These are phyloP conservation scores for Huntiella moniliformis DNA, from an alignment of 2,329 filamentous ascomycete species.

Conservation along the genomic window DNA sequence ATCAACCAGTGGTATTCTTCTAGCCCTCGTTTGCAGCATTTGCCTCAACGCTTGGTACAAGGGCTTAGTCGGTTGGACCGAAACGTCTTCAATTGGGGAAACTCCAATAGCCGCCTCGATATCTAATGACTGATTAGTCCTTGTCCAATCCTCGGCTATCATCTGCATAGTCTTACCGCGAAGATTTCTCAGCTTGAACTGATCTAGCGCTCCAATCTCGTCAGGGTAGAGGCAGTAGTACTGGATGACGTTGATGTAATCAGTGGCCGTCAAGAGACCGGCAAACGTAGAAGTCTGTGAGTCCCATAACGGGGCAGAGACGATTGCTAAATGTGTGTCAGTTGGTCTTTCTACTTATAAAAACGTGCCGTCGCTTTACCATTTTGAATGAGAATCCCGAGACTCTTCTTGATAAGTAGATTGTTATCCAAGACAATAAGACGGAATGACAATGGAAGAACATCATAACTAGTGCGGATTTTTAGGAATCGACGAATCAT, in stretches of 20 bases:
- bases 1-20: conserved; percentile 84
- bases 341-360: neutral
- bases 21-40: conserved; percentile 85
- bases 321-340: conserved; percentile 48
- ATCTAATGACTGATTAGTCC: conserved; percentile 34
- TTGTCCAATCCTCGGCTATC: neutral
- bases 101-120: conserved; percentile 91
- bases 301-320: conserved; percentile 94
- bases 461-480: conserved; percentile 92
- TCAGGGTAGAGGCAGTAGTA: conserved; percentile 98
- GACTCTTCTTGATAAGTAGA: conserved; percentile 87
- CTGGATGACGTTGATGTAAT: conserved; percentile 97
- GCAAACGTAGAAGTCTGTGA: conserved; percentile 84
- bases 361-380: conserved; percentile 29
- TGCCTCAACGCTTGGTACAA: conserved; percentile 88
- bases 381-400: conserved; percentile 91
- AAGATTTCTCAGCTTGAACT: conserved; percentile 81
- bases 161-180: conserved; percentile 48
- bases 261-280: conserved; percentile 81
- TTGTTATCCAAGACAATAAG: conserved; percentile 91
- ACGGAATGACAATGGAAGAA: conserved; percentile 85
- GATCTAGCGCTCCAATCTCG: conserved; percentile 72
- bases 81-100: conserved; percentile 78
- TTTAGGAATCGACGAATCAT: conserved; percentile 91
- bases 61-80: conserved; percentile 77